Evolutionary conservation across 2,329 filamentous ascomycete species (phyloP).

Genomic region (Ilyonectria destructans): DNA sequence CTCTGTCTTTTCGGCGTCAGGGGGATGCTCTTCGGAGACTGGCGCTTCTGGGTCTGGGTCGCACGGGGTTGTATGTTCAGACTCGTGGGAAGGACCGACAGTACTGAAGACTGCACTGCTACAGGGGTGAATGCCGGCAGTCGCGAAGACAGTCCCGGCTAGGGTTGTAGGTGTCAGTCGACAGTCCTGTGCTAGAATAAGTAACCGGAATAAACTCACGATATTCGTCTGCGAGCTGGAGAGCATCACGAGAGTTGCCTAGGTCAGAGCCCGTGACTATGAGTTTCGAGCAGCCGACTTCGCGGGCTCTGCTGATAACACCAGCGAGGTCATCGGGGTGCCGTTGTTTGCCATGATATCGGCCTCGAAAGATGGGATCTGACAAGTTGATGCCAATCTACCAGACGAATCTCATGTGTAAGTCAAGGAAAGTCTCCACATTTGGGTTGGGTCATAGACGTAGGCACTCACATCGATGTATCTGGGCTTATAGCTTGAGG

Average conservation of each 20-base stretch:
- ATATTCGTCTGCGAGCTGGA: slow-evolving; percentile 81
- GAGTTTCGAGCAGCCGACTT: slow-evolving; percentile 88
- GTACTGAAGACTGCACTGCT: slow-evolving; percentile 84
- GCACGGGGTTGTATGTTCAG: slow-evolving; percentile 67
- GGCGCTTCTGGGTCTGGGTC: slow-evolving; percentile 67
- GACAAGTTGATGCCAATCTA: slow-evolving; percentile 96
- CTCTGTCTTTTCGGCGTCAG: slow-evolving; percentile 62
- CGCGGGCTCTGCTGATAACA: slow-evolving; percentile 83
- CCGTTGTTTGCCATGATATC: slow-evolving; percentile 84
- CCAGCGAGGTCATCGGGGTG: slow-evolving; percentile 83
- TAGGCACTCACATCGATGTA: slow-evolving; percentile 73
- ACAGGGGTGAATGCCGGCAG: slow-evolving; percentile 95
- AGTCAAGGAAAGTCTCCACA: slow-evolving; percentile 30
- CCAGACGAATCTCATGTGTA: slow-evolving; percentile 40
- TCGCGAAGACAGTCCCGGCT: slow-evolving; percentile 90
- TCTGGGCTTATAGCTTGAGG: slow-evolving; percentile 59
- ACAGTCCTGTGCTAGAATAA: slow-evolving; percentile 19
- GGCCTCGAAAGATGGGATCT: slow-evolving; percentile 89
- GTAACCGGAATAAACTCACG: slow-evolving; percentile 67
- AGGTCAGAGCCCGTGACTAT: slow-evolving; percentile 96
- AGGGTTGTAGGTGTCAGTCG: slow-evolving; percentile 29
- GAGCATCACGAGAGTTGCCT: slow-evolving; percentile 81
- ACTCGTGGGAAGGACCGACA: slow-evolving; percentile 61
- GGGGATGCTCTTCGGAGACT: slow-evolving; percentile 65
- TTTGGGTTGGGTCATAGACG: slow-evolving; percentile 27